Evolutionary conservation across 371 early-diverging fungal genomes (phyloP).

Genomic region (Mortierella sp.): DNA sequence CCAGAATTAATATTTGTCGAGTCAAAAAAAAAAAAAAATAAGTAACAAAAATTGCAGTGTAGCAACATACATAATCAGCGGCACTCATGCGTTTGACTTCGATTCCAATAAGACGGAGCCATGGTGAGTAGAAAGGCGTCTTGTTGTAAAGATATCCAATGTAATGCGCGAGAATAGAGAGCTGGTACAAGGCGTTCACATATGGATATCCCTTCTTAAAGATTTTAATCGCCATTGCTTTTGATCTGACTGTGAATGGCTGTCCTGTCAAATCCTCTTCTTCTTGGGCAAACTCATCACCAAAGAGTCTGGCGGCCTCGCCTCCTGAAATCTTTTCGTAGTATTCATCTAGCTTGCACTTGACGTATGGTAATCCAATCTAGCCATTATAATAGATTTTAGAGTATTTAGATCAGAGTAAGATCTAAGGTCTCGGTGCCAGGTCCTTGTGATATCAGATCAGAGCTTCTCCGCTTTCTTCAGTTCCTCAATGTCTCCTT

Average conservation of each 20-base stretch:
- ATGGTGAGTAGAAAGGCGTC: constrained; percentile 85
- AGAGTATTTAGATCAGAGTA: neutral
- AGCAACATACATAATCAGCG: constrained; percentile 81
- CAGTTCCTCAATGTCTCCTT: neutral
- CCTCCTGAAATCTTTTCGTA: constrained; percentile 80
- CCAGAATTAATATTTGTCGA: neutral
- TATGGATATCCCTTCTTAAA: constrained; percentile 79
- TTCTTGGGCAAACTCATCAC: constrained; percentile 63
- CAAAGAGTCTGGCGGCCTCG: constrained; percentile 75
- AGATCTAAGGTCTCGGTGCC: too few relatives aligned
- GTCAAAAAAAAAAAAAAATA: constrained; percentile 1
- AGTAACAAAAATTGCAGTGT: neutral
- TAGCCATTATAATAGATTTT: constrained; percentile 19
- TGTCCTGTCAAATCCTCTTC: constrained; percentile 39
- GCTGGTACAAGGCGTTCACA: constrained; percentile 73
- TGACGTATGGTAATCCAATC: constrained; percentile 81
- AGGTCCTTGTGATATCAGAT: neutral
- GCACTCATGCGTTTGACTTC: constrained; percentile 83
- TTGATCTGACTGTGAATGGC: constrained; percentile 23
- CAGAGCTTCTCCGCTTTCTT: too few relatives aligned
- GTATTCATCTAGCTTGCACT: constrained; percentile 78
- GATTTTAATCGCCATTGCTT: constrained; percentile 55
- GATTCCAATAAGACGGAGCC: constrained; percentile 81
- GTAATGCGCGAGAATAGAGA: constrained; percentile 74
- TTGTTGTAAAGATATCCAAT: constrained; percentile 86